Conservation (phyloP, 768 basidiomycete species). For the Panaeolus papilionaceus region DNA sequence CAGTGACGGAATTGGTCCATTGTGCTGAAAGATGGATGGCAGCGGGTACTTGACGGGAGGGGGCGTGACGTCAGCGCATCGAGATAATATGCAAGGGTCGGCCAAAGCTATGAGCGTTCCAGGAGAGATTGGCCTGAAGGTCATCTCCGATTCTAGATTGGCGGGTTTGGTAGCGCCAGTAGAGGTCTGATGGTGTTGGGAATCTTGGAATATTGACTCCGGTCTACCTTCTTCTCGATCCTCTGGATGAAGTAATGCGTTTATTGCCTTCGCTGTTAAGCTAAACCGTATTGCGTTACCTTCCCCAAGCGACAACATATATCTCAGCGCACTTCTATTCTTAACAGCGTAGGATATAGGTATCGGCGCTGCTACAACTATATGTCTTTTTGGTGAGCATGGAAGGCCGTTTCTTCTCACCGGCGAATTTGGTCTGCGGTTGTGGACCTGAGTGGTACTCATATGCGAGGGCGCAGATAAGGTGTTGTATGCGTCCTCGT, state of each 20-base stretch:
- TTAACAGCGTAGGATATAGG: neutral
- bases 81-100: constrained; percentile 49
- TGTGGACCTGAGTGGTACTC: neutral
- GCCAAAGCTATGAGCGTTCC: constrained; percentile 50
- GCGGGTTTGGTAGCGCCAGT: neutral
- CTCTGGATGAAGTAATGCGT: neutral
- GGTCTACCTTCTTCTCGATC: neutral
- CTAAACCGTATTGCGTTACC: neutral
- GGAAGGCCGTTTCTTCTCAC: neutral
- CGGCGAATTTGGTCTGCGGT: neutral
- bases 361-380: neutral
- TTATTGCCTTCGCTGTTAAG: neutral
- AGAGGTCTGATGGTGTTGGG: neutral
- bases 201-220: neutral
- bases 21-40: neutral
- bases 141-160: constrained; percentile 12
- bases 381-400: neutral
- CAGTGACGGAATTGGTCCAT: neutral
- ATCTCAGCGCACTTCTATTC: neutral
- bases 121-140: constrained; percentile 40
- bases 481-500: neutral
- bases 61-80: constrained; percentile 32
- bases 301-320: constrained; percentile 3
- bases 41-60: constrained; percentile 1
- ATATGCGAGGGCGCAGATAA: neutral